These are phyloP conservation scores for Pythium aphanidermatum DNA, from an alignment of 352 stramenopile genomes.

Conservation along the genomic window DNA sequence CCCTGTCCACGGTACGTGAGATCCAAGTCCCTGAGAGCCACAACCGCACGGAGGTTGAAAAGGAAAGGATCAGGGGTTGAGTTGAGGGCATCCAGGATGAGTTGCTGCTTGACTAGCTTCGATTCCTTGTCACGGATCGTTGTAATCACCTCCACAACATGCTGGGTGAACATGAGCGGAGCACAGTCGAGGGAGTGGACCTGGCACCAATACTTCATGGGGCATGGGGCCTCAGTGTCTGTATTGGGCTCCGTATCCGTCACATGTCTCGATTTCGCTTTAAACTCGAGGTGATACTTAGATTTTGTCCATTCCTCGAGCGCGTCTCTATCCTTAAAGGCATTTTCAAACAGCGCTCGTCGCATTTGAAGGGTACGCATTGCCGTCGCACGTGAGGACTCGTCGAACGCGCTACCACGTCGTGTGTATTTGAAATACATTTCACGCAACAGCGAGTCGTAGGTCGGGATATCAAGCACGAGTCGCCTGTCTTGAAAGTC, in stretches of 20 bases:
- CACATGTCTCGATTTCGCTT: background rate
- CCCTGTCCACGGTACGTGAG: constrained; percentile 54
- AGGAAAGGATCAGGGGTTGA: constrained; percentile 44
- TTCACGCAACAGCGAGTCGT: constrained; percentile 64
- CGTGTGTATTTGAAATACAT: constrained; percentile 79
- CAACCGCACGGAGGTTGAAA: constrained; percentile 49
- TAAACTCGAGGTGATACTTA: constrained; percentile 5
- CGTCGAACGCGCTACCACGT: constrained; percentile 46
- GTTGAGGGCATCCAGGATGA: constrained; percentile 40
- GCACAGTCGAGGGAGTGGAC: constrained; percentile 33
- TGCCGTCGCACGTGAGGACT: constrained; percentile 45
- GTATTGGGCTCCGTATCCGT: constrained; percentile 2
- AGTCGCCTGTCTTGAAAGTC: constrained; percentile 37
- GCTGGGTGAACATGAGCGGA: constrained; percentile 66
- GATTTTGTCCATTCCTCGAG: constrained; percentile 21
- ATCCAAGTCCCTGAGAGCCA: constrained; percentile 45
- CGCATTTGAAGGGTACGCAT: constrained; percentile 54
- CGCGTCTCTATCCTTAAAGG: constrained; percentile 33
- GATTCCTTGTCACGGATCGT: constrained; percentile 63
- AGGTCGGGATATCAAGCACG: constrained; percentile 52
- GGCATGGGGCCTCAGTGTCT: constrained; percentile 9
- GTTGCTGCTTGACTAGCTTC: constrained; percentile 41
- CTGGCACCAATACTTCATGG: constrained; percentile 52
- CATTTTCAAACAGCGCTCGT: constrained; percentile 49
- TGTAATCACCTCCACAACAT: constrained; percentile 59